Base-by-base conservation (phyloP, 768 basidiomycete genomes). In the Russula compacta region DNA sequence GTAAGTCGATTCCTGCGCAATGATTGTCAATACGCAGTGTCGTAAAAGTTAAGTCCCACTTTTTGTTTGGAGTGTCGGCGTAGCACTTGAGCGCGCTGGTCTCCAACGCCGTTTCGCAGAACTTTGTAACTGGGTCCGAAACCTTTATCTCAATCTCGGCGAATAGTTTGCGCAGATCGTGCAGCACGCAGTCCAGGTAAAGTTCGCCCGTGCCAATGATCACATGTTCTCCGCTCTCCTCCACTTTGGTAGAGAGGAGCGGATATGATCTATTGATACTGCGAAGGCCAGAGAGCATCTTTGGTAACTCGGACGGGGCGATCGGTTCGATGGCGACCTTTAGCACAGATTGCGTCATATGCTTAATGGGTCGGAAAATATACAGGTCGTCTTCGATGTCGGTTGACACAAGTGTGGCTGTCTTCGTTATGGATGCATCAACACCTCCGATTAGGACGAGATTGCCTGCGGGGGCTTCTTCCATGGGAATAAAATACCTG, bases 61-160 rank as follows among this genome's bases (percentile, higher is more conserved):
- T 94, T 77, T 99, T 98, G 76, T 99, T 99, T 6, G 97, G 97
- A 35, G 97, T 98, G 68, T 98, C 97, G 17, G 97, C 97, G 73
- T 99, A 99, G 70, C 95, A 98, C 75, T 98, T 99, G 65, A 99
- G 75, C 4, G 95, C 97, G 66, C 90, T 93, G 36, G 95, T 98
- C 78, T 99, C 97, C 66, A 98, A 77, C 21, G 98, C 95, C 2
- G 97, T 99, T 77, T 99, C 97, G 70, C 92, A 90, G 77, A 99
- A 99, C 71, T 93, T 92, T 15, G 94, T 95, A 42, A 98, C 94
- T 1, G 97, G 97, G 77, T 99, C 97, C 24, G 95, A 98, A 14
- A 98, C 94, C 78, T 99, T 99, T 80, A 99, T 98, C 79, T 99
- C 97, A 67, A 98, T 97, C 77, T 99, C 97, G 35, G 94, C 86